Percentiles rank a stretch among this genome's conserved stretches.
Evolutionary conservation across 768 basidiomycete genomes (phyloP).

Genomic region (Ephemerocybe angulata): DNA sequence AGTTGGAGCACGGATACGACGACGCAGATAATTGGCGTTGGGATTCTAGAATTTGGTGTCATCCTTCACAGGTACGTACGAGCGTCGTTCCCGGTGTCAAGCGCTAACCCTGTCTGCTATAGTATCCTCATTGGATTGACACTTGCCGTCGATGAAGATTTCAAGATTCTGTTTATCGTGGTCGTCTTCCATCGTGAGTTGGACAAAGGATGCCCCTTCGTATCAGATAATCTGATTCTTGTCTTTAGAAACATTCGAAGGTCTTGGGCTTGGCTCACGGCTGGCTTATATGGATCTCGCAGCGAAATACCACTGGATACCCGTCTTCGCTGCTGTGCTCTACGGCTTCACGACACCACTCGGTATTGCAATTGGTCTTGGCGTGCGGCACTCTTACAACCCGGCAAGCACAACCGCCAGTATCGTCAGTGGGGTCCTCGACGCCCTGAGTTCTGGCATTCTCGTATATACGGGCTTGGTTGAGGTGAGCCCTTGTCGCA

Average conservation of each 20-base stretch:
- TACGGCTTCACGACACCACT: slow-evolving; percentile 83
- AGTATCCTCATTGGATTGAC: slow-evolving; percentile 88
- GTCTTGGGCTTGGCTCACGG: slow-evolving; percentile 88
- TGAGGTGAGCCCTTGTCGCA: slow-evolving; percentile 65
- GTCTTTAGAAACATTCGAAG: slow-evolving; percentile 82
- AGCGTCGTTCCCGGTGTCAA: too few relatives aligned
- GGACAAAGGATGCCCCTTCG: background rate
- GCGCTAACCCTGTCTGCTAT: too few relatives aligned
- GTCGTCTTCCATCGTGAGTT: slow-evolving; percentile 86
- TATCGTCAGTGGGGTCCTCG: slow-evolving; percentile 82
- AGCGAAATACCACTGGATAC: slow-evolving; percentile 49
- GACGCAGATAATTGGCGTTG: slow-evolving; percentile 82
- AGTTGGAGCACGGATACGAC: slow-evolving; percentile 39
- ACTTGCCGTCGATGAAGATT: slow-evolving; percentile 79
- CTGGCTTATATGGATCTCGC: slow-evolving; percentile 73
- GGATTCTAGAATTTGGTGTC: slow-evolving; percentile 93
- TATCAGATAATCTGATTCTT: background rate
- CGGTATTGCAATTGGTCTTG: slow-evolving; percentile 84
- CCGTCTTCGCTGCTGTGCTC: slow-evolving; percentile 54
- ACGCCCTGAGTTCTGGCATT: slow-evolving; percentile 84
- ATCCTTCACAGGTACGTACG: slow-evolving; percentile 65
- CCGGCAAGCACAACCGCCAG: slow-evolving; percentile 70
- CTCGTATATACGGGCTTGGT: slow-evolving; percentile 85
- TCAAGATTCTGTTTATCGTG: slow-evolving; percentile 86
- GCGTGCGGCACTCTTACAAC: slow-evolving; percentile 74